phyloP scores from a whole-genome alignment of 306 rosid species.

The Cucumis sativus region Cucumber_9930_V3 NC_026659.2:28504501-28505000 shows the following conservation, averaged over 20 bases:
- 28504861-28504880: slow-evolving; percentile 83
- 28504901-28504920: slow-evolving; percentile 85
- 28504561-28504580: slow-evolving; percentile 84
- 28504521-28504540: slow-evolving; percentile 58
- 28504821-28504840: slow-evolving; percentile 96
- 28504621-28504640: slow-evolving; percentile 66
- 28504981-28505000: slow-evolving; percentile 66
- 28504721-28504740: slow-evolving; percentile 96
- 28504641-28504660: slow-evolving; percentile 73
- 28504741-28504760: slow-evolving; percentile 82
- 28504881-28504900: slow-evolving; percentile 92
- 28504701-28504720: slow-evolving; percentile 94
- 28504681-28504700: slow-evolving; percentile 89
- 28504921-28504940: slow-evolving; percentile 76
- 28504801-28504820: slow-evolving; percentile 82
- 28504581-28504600: slow-evolving; percentile 89
- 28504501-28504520: slow-evolving; percentile 74
- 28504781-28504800: slow-evolving; percentile 93
- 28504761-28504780: slow-evolving; percentile 90
- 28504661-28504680: slow-evolving; percentile 89
- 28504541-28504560: slow-evolving; percentile 54
- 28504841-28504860: slow-evolving; percentile 97
- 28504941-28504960: slow-evolving; percentile 94
- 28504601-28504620: slow-evolving; percentile 97
- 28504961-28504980: slow-evolving; percentile 96